Conservation (phyloP, 2,329 filamentous ascomycete species). For the Cercospora sp. region DNA sequence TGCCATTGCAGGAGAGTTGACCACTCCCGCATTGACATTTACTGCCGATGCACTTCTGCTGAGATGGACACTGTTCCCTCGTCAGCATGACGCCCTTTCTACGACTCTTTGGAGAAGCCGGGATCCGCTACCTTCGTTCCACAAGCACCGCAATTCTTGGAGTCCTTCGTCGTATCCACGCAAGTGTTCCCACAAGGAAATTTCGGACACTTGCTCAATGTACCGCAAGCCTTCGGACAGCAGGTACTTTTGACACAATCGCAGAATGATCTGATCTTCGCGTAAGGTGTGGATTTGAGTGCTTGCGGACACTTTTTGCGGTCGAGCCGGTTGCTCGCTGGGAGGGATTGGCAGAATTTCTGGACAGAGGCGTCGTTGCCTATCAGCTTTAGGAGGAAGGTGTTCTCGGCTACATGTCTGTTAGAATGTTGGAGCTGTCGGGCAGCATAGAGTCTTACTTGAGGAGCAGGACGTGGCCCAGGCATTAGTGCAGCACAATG, state of each 20-base stretch:
- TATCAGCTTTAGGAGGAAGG: background rate
- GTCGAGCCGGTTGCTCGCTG: background rate
- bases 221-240: background rate
- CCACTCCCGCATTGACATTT: background rate
- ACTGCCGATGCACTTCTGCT: background rate
- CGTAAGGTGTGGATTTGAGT: background rate
- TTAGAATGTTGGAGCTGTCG: background rate
- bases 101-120: background rate
- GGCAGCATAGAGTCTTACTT: background rate
- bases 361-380: background rate
- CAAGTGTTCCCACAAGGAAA: background rate
- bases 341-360: background rate
- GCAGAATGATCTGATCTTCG: background rate
- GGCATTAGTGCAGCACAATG: background rate
- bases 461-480: background rate
- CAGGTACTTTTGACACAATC: background rate
- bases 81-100: background rate
- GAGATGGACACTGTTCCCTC: background rate
- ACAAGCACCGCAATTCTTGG: background rate
- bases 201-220: background rate
- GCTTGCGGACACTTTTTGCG: background rate
- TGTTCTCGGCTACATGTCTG: background rate
- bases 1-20: background rate
- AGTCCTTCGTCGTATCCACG: background rate
- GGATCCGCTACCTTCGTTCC: background rate